Evolutionary conservation across 139 green algal genomes (phyloP).

Genomic region (Nannochloris sp.): DNA sequence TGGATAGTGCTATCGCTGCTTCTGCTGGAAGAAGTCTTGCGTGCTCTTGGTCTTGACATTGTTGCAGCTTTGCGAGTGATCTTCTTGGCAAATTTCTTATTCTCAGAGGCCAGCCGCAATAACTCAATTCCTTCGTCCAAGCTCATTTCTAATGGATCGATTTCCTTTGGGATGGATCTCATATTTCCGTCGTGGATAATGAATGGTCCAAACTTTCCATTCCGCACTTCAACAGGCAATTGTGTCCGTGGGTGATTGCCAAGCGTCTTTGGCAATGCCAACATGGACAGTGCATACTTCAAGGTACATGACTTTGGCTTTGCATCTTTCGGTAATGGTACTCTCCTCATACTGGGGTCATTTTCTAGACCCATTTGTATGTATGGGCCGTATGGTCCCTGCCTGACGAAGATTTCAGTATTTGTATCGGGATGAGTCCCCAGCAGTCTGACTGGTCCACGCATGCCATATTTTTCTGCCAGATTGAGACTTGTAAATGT

Average conservation of each 20-base stretch:
- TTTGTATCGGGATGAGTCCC: slow-evolving; percentile 2
- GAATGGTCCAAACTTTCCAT: slow-evolving; percentile 24
- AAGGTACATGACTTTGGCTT: slow-evolving; percentile 22
- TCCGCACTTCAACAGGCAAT: slow-evolving; percentile 9
- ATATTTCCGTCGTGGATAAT: slow-evolving; percentile 7
- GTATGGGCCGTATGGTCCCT: slow-evolving; percentile 64
- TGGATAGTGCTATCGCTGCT: background rate
- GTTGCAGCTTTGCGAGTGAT: no score
- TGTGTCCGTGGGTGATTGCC: slow-evolving; percentile 37
- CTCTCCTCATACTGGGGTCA: slow-evolving; percentile 7
- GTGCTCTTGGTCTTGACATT: no score
- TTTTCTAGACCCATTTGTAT: slow-evolving; percentile 38
- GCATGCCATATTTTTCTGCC: slow-evolving; percentile 10
- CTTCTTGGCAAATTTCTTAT: no score
- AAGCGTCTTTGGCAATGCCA: slow-evolving; percentile 41
- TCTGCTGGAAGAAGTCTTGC: background rate
- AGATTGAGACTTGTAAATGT: background rate
- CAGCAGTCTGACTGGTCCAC: background rate
- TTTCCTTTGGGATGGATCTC: slow-evolving; percentile 15
- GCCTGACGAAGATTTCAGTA: slow-evolving; percentile 29
- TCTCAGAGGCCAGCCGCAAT: slow-evolving; percentile 9
- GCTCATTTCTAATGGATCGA: slow-evolving; percentile 2
- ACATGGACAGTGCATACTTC: slow-evolving; percentile 35
- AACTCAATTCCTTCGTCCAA: slow-evolving; percentile 26
- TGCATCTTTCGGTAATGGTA: slow-evolving; percentile 10